Base-by-base conservation (phyloP, 2,329 filamentous ascomycete species). In the Hypocrella siamensis region DNA sequence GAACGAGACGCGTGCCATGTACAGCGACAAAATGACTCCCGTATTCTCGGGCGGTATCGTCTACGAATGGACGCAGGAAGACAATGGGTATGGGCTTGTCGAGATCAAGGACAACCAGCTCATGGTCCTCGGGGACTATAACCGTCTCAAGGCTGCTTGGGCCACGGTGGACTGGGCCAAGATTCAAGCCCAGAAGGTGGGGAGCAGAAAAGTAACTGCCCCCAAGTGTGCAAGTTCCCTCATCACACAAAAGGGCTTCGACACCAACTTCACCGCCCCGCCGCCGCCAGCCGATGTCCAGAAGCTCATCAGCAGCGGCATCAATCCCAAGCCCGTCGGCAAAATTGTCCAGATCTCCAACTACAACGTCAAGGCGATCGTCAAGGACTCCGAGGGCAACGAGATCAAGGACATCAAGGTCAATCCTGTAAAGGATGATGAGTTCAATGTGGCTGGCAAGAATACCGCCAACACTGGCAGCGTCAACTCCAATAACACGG, bases 231-330 rank as follows among this genome's bases (percentile, higher is more conserved):
- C 58, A 39, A 37, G 63, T 19, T 66, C 61, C 37, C 62, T 93
- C 33, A 86, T 94, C 57, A 66, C 61, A 37, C 61, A 63, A 40
- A 57, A 66, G 37, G 68, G 65, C 38, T 93, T 93, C 63, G 70
- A 68, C 55, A 75, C 60, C 52, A 79, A 83, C 63, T 96, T 93
- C 60, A 77, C 75, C 28, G 61, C 93, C 35, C 86, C 79, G 30
- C 57, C 47, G 4, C 63, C 72, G 5, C 84, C 84, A 10, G 61
- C 68, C 4, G 79, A 75, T 41, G 76, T 75, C 25, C 63, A 75
- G 38, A 63, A 69, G 28, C 64, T 93, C 46, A 88, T 94, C 49
- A 63, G 81, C 42, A 72, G 79, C 30, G 86, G 88, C 39, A 70
- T 93, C 37, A 59, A 55, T 30, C 70, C 69, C 40, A 68, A 74